Evolutionary conservation across 768 basidiomycete species (phyloP).

Genomic region (Amylocystis lapponica): DNA sequence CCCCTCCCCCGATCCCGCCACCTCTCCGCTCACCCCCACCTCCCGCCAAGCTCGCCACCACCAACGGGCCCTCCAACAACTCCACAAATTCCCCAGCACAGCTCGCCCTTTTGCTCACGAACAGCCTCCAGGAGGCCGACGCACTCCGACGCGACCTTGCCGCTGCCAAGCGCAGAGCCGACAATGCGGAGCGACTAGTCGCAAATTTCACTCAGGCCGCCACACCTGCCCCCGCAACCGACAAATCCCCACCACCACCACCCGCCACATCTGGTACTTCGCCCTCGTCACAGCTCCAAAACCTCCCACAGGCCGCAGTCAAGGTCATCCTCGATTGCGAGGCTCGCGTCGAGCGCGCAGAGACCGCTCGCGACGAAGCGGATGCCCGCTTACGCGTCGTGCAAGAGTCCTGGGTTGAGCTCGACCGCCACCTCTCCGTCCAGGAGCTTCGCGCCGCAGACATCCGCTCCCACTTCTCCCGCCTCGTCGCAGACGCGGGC

Average conservation of each 20-base stretch:
- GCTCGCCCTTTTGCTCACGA: conserved; percentile 52
- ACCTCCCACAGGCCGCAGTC: conserved; percentile 27
- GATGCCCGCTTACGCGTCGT: conserved; percentile 38
- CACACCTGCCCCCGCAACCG: conserved; percentile 14
- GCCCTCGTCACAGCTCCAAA: conserved; percentile 9
- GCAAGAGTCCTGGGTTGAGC: conserved; percentile 44
- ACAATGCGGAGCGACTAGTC: conserved; percentile 46
- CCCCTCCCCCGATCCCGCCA: conserved; percentile 1
- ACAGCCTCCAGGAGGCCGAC: conserved; percentile 49
- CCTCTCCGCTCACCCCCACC: conserved; percentile 13
- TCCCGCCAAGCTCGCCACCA: conserved; percentile 6
- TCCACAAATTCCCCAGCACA: conserved; percentile 37
- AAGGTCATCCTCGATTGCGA: conserved; percentile 39
- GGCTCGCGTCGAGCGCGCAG: conserved; percentile 43
- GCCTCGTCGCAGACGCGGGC: conserved; percentile 40
- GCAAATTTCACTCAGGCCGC: conserved; percentile 21
- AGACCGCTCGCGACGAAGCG: conserved; percentile 50
- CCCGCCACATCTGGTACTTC: conserved; percentile 14
- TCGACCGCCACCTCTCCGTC: conserved; percentile 41
- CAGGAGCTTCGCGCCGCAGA: conserved; percentile 44
- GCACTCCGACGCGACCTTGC: conserved; percentile 44
- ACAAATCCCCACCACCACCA: conserved; percentile 6
- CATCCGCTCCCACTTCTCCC: conserved; percentile 41
- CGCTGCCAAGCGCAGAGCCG: conserved; percentile 37
- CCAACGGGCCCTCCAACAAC: conserved; percentile 9